Percentiles rank a stretch among this genome's conserved stretches.
Evolutionary conservation across 1,284 basidiomycete genomes (phyloP).

Genomic region (Ustilago cynodontis): DNA sequence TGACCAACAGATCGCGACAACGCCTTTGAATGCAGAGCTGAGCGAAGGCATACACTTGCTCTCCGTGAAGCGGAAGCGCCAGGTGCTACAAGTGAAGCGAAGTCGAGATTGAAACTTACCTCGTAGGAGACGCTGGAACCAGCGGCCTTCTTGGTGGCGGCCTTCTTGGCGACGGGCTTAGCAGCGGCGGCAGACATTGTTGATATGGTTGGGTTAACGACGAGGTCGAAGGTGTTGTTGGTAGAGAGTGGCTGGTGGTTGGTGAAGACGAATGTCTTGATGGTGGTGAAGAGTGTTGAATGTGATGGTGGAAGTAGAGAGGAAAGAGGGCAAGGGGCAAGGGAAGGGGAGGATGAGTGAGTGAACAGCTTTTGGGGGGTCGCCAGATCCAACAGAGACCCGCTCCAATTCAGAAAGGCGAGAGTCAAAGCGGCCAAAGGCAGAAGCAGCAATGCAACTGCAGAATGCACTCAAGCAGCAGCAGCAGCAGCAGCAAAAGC

Average conservation of each 20-base stretch:
- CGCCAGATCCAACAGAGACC: too few species aligned
- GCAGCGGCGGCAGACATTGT: conserved; percentile 58
- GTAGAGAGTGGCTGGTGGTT: conserved; percentile 19
- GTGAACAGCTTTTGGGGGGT: conserved; percentile 18
- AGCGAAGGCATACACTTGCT: conserved; percentile 17
- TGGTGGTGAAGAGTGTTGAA: conserved; percentile 7
- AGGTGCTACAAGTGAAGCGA: background rate
- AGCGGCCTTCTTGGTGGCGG: conserved; percentile 58
- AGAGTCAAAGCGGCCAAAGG: conserved; percentile 3
- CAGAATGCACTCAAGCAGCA: conserved; percentile 2
- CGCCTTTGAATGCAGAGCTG: background rate
- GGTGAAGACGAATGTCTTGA: conserved; percentile 25
- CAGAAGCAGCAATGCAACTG: background rate
- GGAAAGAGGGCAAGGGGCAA: conserved; percentile 27
- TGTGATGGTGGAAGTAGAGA: conserved; percentile 44
- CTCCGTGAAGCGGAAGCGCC: background rate
- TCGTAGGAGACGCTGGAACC: conserved; percentile 57
- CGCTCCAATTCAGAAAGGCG: conserved; percentile 1
- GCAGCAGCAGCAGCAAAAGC: conserved; percentile 1
- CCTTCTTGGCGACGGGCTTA: conserved; percentile 60
- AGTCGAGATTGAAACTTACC: conserved; percentile 27
- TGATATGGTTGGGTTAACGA: conserved; percentile 24
- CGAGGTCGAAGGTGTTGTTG: conserved; percentile 42
- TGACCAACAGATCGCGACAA: conserved; percentile 13
- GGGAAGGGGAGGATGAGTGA: conserved; percentile 11